A percentile compares a stretch with the other conserved stretches of the same genome.
Evolutionary conservation across 2,329 filamentous ascomycete genomes (phyloP).

Genomic region (Lachnellula arida): DNA sequence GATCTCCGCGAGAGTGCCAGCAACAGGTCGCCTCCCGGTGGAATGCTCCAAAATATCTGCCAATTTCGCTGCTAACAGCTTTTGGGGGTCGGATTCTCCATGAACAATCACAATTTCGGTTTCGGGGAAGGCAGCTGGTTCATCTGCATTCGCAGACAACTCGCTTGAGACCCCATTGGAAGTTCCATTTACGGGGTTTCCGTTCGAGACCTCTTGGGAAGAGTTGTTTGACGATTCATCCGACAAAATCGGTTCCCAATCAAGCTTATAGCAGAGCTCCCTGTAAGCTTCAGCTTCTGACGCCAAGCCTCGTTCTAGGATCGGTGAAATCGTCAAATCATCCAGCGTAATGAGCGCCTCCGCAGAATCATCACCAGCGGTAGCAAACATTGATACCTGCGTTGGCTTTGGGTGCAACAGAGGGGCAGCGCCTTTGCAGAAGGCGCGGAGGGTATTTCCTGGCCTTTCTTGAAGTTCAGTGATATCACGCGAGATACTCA

Average conservation of each 20-base stretch:
- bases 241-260: conserved; percentile 38
- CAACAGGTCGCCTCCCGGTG: conserved; percentile 34
- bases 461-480: conserved; percentile 35
- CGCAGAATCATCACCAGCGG: conserved; percentile 21
- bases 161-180: neutral
- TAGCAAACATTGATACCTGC: conserved; percentile 38
- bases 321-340: conserved; percentile 38
- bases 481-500: conserved; percentile 36
- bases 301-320: conserved; percentile 34
- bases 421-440: conserved; percentile 34
- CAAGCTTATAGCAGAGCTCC: conserved; percentile 44
- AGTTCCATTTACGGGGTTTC: neutral
- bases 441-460: conserved; percentile 34
- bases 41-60: conserved; percentile 31
- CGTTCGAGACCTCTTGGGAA: conserved; percentile 2
- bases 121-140: conserved; percentile 35
- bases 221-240: neutral
- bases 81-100: conserved; percentile 22
- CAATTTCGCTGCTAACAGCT: conserved; percentile 33
- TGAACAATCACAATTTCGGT: conserved; percentile 26
- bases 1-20: conserved; percentile 31
- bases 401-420: conserved; percentile 33
- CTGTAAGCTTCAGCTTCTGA: conserved; percentile 31
- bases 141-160: neutral
- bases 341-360: conserved; percentile 37